Base-by-base conservation (phyloP, 2,329 filamentous ascomycete genomes). In the Aspergillus floridensis region DNA sequence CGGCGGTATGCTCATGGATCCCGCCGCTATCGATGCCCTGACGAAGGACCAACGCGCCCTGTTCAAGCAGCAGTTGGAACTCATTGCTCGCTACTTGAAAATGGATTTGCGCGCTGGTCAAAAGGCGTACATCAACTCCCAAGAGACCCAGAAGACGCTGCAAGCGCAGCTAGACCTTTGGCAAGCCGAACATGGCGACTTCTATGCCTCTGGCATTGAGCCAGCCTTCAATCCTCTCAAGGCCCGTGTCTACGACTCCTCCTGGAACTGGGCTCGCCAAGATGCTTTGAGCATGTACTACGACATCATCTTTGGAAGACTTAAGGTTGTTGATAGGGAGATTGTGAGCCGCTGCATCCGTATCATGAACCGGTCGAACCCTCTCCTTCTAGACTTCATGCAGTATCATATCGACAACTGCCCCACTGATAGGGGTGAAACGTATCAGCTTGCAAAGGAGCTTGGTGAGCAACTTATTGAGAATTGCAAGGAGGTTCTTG, bases 331-430 rank as follows among this genome's bases (percentile, higher is more conserved):
- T 46, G 95, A 99, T 72, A 91, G 95, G 64, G 95, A 99, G 77
- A 99, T 98, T 70, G 95, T 99, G 74, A 97, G 93, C 79, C 93
- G 93, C 76, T 99, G 95, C 80, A 98, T 99, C 72, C 90, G 92
- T 67, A 95, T 99, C 79, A 99, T 99, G 95, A 99, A 97, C 82
- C 90, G 95, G 63, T 96, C 95, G 35, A 99, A 98, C 75, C 95
- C 95, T 2, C 89, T 91, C 38, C 86, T 99, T 1, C 85, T 99
- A 59, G 93, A 99, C 68, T 99, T 97, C 79, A 99, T 99, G 95
- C 95, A 99, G 75, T 98, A 99, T 71, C 95, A 99, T 80, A 99
- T 99, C 72, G 95, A 99, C 72, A 95, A 98, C 81, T 98, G 93
- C 80, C 95, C 95, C 0, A 93, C 93, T 0, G 93, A 99, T 73